These are phyloP conservation scores for Lipomyces sp. DNA, from an alignment of 805 yeast species.

Conservation along the genomic window DNA sequence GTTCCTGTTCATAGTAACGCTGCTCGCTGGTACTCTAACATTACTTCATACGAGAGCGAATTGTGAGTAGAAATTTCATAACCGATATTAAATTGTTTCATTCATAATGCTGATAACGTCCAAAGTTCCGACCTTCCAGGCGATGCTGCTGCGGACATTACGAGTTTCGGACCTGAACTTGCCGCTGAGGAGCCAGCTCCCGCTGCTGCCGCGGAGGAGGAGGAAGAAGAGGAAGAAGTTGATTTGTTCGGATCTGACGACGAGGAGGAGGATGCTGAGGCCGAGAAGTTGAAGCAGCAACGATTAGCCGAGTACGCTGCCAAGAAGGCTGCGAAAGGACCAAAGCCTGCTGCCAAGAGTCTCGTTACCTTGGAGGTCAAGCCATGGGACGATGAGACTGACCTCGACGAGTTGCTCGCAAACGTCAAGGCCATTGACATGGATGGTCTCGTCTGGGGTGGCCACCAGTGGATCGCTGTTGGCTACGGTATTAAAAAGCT, in stretches of 20 bases:
- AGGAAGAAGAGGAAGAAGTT: slow-evolving; percentile 87
- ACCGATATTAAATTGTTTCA: not conserved
- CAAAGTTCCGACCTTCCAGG: slow-evolving; percentile 65
- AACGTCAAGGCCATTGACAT: slow-evolving; percentile 80
- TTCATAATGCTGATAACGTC: not conserved
- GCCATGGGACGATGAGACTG: slow-evolving; percentile 99
- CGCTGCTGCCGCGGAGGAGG: slow-evolving; percentile 67
- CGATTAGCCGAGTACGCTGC: slow-evolving; percentile 98
- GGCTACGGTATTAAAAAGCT: slow-evolving; percentile 99
- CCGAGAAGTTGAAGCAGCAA: slow-evolving; percentile 95
- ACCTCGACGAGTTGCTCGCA: slow-evolving; percentile 84
- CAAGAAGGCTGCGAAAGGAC: slow-evolving; percentile 95
- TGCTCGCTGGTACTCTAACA: slow-evolving; percentile 98
- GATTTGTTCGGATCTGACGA: slow-evolving; percentile 94
- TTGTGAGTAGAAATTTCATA: slow-evolving; percentile 63
- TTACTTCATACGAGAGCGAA: slow-evolving; percentile 88
- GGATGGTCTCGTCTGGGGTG: slow-evolving; percentile 99
- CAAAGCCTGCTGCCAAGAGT: slow-evolving; percentile 98
- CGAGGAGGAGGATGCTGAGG: slow-evolving; percentile 94
- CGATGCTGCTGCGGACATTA: slow-evolving; percentile 53
- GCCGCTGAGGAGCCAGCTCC: slow-evolving; percentile 50
- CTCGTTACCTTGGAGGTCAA: slow-evolving; percentile 95
- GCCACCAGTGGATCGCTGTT: slow-evolving; percentile 90
- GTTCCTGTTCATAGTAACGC: slow-evolving; percentile 54
- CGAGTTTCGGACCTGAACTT: slow-evolving; percentile 47